phyloP scores from a whole-genome alignment of 257 asterid species.

The Nicotiana paniculata region DNA sequence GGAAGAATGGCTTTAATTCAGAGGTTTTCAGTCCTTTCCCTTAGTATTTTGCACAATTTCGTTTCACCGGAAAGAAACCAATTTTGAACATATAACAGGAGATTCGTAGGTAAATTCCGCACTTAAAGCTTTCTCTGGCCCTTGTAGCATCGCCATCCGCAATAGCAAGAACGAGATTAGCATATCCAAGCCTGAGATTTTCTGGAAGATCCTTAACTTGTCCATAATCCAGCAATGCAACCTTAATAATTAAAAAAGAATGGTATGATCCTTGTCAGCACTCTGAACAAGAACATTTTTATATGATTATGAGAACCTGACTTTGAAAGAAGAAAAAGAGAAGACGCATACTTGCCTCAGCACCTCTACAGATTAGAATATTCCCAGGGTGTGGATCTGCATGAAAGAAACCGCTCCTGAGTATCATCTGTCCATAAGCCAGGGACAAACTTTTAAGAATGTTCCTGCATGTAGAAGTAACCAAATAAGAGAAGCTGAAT shows the following conservation, averaged over 20 bases:
- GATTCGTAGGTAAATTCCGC: neutral
- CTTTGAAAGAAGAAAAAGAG: neutral
- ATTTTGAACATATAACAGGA: neutral
- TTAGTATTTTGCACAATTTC: neutral
- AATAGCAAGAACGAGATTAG: slow-evolving; percentile 77
- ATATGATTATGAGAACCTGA: neutral
- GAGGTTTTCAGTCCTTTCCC: neutral
- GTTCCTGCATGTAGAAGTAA: slow-evolving; percentile 45
- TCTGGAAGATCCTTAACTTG: slow-evolving; percentile 99
- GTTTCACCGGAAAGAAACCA: neutral
- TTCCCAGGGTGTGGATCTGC: slow-evolving; percentile 99
- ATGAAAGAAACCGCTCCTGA: slow-evolving; percentile 94
- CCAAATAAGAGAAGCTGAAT: slow-evolving; percentile 1
- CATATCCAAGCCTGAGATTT: slow-evolving; percentile 82
- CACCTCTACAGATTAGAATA: slow-evolving; percentile 86
- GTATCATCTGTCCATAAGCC: slow-evolving; percentile 96
- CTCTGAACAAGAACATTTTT: neutral
- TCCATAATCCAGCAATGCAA: slow-evolving; percentile 94
- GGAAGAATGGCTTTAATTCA: neutral
- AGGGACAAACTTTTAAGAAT: slow-evolving; percentile 81
- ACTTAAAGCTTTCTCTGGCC: neutral
- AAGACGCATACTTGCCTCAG: slow-evolving; percentile 50
- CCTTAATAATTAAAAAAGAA: slow-evolving; percentile 31
- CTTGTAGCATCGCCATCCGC: slow-evolving; percentile 54
- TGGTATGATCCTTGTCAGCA: neutral